Percentiles rank a stretch among this genome's conserved stretches.
These are phyloP conservation scores for Hypoxylon sp. DNA, from an alignment of 2,329 filamentous ascomycete genomes.

Conservation along the genomic window DNA sequence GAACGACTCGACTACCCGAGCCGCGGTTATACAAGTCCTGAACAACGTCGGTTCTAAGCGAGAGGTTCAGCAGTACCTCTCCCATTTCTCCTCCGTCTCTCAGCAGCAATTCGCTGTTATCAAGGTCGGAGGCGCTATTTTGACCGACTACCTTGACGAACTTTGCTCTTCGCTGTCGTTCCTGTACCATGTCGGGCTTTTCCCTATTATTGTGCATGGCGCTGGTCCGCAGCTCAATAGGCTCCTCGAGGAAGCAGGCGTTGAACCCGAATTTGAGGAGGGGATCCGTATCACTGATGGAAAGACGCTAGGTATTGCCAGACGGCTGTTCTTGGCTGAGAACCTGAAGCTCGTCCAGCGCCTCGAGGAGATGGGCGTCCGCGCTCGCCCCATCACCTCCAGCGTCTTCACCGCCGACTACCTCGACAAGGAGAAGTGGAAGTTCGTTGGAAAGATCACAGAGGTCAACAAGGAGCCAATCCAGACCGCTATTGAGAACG, in stretches of 20 bases:
- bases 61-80: constrained; percentile 97
- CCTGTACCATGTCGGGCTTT: constrained; percentile 93
- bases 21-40: constrained; percentile 88
- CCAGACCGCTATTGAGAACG: constrained; percentile 89
- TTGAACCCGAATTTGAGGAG: constrained; percentile 96
- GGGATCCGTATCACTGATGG: constrained; percentile 96
- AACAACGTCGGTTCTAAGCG: constrained; percentile 97
- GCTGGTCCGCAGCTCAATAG: constrained; percentile 95
- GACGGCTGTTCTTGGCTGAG: constrained; percentile 94
- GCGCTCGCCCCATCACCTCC: constrained; percentile 87
- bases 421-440: constrained; percentile 95
- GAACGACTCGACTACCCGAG: constrained; percentile 73
- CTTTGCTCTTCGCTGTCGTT: constrained; percentile 91
- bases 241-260: constrained; percentile 87
- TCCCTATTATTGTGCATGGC: constrained; percentile 95
- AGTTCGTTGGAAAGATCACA: constrained; percentile 95
- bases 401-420: constrained; percentile 95
- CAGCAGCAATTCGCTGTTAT: constrained; percentile 98
- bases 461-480: constrained; percentile 91
- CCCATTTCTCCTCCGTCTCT: constrained; percentile 95
- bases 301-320: constrained; percentile 90
- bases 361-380: constrained; percentile 88
- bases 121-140: constrained; percentile 96
- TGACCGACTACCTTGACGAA: constrained; percentile 93
- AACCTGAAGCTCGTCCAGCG: constrained; percentile 93